Conservation (phyloP, 768 basidiomycete genomes). For the Rhodotorula paludigena region DNA sequence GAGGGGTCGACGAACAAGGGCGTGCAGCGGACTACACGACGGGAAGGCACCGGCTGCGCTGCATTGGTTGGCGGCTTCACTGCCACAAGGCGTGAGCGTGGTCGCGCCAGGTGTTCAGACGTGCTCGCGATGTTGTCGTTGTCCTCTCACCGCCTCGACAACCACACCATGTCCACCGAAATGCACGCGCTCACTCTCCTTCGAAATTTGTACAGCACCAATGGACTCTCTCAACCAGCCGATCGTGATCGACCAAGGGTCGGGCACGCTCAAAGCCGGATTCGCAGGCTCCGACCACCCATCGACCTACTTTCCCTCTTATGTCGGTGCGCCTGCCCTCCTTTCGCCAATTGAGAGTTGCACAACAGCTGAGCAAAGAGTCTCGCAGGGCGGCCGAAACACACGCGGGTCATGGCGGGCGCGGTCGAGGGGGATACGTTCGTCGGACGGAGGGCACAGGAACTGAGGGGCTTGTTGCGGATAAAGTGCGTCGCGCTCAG, state of each 20-base stretch:
- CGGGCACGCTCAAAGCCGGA: conserved; percentile 96
- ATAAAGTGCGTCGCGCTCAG: conserved; percentile 57
- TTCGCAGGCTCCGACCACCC: conserved; percentile 99
- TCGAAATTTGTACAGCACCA: background rate
- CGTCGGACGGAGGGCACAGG: conserved; percentile 91
- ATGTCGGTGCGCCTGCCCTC: conserved; percentile 15
- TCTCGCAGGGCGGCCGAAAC: conserved; percentile 94
- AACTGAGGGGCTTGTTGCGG: conserved; percentile 88
- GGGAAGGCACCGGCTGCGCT: too few species aligned
- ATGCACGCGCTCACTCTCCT: background rate
- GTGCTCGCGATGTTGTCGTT: too few species aligned
- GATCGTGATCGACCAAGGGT: conserved; percentile 60
- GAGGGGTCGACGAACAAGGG: too few species aligned
- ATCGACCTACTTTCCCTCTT: conserved; percentile 98
- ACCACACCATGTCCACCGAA: background rate
- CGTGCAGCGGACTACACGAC: too few species aligned
- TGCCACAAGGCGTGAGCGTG: too few species aligned
- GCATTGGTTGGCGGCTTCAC: too few species aligned
- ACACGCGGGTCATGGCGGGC: conserved; percentile 95
- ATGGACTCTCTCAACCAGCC: conserved; percentile 70
- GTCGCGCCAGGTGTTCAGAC: too few species aligned
- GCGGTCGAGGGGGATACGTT: conserved; percentile 94
- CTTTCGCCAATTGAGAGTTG: conserved; percentile 41
- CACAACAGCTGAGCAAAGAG: background rate
- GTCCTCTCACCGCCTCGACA: too few species aligned